phyloP scores from a whole-genome alignment of 192 early-diverging fungal genomes.

The Umbelopsis sp. region DNA sequence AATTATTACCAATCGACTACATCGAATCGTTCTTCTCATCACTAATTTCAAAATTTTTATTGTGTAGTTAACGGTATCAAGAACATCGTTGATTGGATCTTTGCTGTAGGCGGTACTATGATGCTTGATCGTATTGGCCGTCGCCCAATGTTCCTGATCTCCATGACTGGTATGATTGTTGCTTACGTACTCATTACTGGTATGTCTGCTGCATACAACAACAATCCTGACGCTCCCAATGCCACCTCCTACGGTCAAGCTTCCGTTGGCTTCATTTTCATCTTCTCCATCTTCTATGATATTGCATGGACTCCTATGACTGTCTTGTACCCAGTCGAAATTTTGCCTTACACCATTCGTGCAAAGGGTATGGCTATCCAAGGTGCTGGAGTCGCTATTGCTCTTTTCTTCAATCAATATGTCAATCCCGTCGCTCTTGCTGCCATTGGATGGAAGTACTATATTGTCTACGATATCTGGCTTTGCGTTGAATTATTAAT shows the following conservation, averaged over 20 bases:
- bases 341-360: conserved; percentile 9
- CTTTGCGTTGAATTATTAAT: conserved; percentile 25
- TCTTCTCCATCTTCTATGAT: neutral
- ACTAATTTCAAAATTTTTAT: neutral
- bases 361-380: neutral
- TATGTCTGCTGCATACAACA: neutral
- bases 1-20: too few relatives aligned
- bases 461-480: conserved; percentile 31
- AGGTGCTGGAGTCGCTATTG: neutral
- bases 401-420: neutral
- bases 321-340: neutral
- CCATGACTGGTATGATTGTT: conserved; percentile 8
- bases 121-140: conserved; percentile 59
- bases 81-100: neutral
- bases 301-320: neutral
- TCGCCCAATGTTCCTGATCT: conserved; percentile 18
- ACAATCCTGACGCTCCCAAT: neutral
- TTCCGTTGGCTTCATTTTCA: neutral
- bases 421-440: conserved; percentile 3
- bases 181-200: conserved; percentile 2
- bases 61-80: neutral
- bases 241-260: neutral
- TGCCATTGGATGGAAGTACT: conserved; percentile 8
- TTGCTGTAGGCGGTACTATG: neutral
- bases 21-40: too few relatives aligned